Evolutionary conservation across 371 early-diverging fungal species (phyloP).

Genomic region (Circinella umbellata): DNA sequence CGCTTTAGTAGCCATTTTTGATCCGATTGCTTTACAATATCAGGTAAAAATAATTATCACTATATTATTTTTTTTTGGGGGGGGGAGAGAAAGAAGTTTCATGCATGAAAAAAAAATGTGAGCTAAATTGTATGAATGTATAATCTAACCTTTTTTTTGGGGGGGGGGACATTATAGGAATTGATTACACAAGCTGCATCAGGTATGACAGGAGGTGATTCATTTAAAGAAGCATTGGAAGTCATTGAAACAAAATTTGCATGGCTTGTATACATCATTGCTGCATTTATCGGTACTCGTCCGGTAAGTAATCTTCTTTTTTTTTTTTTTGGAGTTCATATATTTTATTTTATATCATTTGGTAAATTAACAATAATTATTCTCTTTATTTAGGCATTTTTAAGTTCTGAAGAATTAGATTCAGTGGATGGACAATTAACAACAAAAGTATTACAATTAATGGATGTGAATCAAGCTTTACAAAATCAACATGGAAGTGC

Average conservation of each 20-base stretch:
- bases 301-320: slow-evolving; percentile 45
- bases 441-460: slow-evolving; percentile 61
- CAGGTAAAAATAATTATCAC: slow-evolving; percentile 40
- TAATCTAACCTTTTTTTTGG: not conserved
- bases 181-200: slow-evolving; percentile 39
- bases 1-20: slow-evolving; percentile 61
- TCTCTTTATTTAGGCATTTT: slow-evolving; percentile 46
- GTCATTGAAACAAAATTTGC: slow-evolving; percentile 74
- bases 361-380: too few species aligned
- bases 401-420: slow-evolving; percentile 69
- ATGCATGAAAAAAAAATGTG: too few species aligned
- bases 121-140: not conserved
- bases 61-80: not conserved
- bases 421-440: slow-evolving; percentile 69
- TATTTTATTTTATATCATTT: too few species aligned
- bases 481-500: slow-evolving; percentile 47
- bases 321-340: too few species aligned
- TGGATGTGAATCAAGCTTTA: slow-evolving; percentile 56
- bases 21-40: slow-evolving; percentile 71
- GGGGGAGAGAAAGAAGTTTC: not conserved
- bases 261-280: slow-evolving; percentile 84
- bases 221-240: slow-evolving; percentile 51
- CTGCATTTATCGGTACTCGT: slow-evolving; percentile 69
- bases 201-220: slow-evolving; percentile 35
- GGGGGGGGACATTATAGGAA: slow-evolving; percentile 19